These are phyloP conservation scores for Phytomonas serpens DNA, from an alignment of 208 protist species.

Conservation along the genomic window DNA sequence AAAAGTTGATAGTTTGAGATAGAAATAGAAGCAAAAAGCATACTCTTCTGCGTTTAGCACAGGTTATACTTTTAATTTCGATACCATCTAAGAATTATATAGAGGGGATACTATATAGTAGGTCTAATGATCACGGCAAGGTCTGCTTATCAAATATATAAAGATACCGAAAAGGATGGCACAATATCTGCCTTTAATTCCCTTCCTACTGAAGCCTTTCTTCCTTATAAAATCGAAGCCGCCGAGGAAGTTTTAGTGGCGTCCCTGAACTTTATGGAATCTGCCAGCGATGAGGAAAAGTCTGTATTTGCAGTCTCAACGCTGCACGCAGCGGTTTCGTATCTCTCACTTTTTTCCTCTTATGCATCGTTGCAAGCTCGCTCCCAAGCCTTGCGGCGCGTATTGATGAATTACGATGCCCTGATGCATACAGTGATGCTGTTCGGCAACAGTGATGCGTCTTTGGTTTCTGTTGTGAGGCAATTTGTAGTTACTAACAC, in stretches of 20 bases:
- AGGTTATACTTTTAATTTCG: background rate
- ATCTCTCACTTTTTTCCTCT: conserved; percentile 48
- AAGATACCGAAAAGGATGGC: conserved; percentile 18
- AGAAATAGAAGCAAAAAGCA: background rate
- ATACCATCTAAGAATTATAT: conserved; percentile 2
- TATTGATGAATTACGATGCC: conserved; percentile 38
- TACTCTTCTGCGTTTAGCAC: background rate
- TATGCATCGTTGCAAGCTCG: conserved; percentile 47
- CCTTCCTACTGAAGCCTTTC: conserved; percentile 37
- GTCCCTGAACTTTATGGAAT: conserved; percentile 45
- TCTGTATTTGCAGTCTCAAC: conserved; percentile 42
- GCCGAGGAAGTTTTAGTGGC: conserved; percentile 52
- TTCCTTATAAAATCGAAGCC: conserved; percentile 66
- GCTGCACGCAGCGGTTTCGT: conserved; percentile 38
- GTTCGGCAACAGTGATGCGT: conserved; percentile 20
- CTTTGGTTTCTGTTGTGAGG: conserved; percentile 23
- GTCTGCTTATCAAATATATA: conserved; percentile 78
- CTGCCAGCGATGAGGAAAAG: conserved; percentile 12
- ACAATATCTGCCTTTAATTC: conserved; percentile 48
- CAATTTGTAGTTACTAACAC: conserved; percentile 21
- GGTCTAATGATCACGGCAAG: conserved; percentile 40
- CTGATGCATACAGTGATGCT: conserved; percentile 35
- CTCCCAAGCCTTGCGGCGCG: conserved; percentile 24
- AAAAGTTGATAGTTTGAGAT: background rate
- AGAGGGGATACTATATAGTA: background rate